Evolutionary conservation across 257 asterid genomes (phyloP).

Genomic region (Solanum pennellii): DNA sequence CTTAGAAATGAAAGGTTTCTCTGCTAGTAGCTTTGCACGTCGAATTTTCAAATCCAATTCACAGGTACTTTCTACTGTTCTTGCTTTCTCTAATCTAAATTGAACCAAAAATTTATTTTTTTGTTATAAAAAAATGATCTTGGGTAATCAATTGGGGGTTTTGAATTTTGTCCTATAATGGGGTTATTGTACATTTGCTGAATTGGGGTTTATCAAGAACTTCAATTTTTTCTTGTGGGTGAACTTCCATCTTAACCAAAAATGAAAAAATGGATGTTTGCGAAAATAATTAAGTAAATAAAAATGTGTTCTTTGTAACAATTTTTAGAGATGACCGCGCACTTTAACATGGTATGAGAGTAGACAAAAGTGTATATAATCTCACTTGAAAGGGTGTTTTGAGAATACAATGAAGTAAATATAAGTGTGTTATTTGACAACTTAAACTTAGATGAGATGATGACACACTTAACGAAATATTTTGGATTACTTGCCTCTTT

Average conservation of each 20-base stretch:
- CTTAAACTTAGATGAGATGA: background rate
- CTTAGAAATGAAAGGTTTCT: background rate
- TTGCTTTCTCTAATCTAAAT: background rate
- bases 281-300: background rate
- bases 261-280: background rate
- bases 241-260: background rate
- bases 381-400: background rate
- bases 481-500: background rate
- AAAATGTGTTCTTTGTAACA: background rate
- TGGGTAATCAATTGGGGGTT: background rate
- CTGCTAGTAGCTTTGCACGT: background rate
- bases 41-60: background rate
- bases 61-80: background rate
- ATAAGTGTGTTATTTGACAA: background rate
- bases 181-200: background rate
- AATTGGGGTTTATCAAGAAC: background rate
- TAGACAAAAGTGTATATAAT: too few relatives aligned
- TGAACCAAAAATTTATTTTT: background rate
- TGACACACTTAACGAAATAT: too few relatives aligned
- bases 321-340: background rate
- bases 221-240: background rate
- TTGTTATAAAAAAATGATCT: background rate
- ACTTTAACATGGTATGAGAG: background rate
- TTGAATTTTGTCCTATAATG: background rate
- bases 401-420: background rate